Conservation (phyloP, 106 monocot species). For the Gastrodia elata region DNA sequence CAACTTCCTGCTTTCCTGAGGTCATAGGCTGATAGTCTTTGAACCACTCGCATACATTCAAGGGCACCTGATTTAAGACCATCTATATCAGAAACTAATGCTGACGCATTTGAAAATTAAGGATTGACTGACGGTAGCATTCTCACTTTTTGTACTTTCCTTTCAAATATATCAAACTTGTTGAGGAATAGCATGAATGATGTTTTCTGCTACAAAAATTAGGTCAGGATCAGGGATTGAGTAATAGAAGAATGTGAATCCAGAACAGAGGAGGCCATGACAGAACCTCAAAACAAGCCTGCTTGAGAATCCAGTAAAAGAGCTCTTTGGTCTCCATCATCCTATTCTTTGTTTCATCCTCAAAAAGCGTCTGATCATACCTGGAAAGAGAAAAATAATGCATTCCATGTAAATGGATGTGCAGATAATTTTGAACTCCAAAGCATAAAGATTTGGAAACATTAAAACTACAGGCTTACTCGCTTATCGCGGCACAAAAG, state of each 20-base stretch:
- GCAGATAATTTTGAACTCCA: not conserved
- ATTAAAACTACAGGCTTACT: constrained; percentile 42
- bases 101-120: not conserved
- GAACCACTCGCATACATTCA: constrained; percentile 96
- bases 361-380: constrained; percentile 90
- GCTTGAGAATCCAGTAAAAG: constrained; percentile 93
- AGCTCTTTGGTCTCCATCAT: constrained; percentile 97
- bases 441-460: not conserved
- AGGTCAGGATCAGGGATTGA: not conserved
- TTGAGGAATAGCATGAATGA: constrained; percentile 95
- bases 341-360: constrained; percentile 84
- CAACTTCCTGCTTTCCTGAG: constrained; percentile 90
- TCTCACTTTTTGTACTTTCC: constrained; percentile 70
- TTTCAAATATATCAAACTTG: constrained; percentile 97
- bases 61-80: constrained; percentile 51
- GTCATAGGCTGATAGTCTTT: constrained; percentile 85
- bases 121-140: not conserved
- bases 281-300: constrained; percentile 84
- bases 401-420: not conserved
- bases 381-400: constrained; percentile 21
- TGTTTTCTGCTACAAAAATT: constrained; percentile 62
- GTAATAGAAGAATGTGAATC: not conserved
- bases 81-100: not conserved
- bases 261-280: not conserved
- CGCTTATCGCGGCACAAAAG: constrained; percentile 97